Evolutionary conservation across 2,329 filamentous ascomycete species (phyloP).

Genomic region (Colletotrichum caudatum): DNA sequence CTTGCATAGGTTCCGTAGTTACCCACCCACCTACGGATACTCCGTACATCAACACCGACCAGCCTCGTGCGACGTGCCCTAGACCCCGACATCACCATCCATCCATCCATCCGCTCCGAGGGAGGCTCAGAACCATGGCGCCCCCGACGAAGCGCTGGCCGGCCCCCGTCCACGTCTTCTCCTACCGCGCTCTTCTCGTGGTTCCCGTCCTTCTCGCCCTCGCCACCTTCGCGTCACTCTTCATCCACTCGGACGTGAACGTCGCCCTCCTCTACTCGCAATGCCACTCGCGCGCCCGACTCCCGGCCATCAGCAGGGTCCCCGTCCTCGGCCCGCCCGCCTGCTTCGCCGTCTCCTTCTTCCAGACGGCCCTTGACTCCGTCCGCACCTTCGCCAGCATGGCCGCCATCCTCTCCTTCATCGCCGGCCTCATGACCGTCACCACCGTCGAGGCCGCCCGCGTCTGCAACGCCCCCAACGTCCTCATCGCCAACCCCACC

Average conservation of each 20-base stretch:
- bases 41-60: too few relatives aligned
- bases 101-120: background rate
- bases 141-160: conserved; percentile 44
- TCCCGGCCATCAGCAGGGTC: conserved; percentile 59
- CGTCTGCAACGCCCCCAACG: conserved; percentile 53
- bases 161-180: conserved; percentile 64
- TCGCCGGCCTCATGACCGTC: conserved; percentile 62
- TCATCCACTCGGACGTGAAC: conserved; percentile 63
- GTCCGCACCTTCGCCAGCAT: conserved; percentile 56
- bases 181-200: conserved; percentile 64
- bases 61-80: background rate
- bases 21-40: too few relatives aligned
- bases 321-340: conserved; percentile 59
- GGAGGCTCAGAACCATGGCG: conserved; percentile 5
- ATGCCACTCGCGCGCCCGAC: conserved; percentile 61
- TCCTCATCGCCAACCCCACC: conserved; percentile 54
- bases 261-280: conserved; percentile 65
- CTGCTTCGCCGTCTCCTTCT: conserved; percentile 65
- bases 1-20: too few relatives aligned
- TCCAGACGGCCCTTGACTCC: conserved; percentile 58
- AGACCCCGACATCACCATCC: background rate
- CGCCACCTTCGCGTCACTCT: conserved; percentile 56
- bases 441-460: conserved; percentile 63
- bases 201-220: conserved; percentile 61
- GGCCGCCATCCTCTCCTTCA: conserved; percentile 57